Evolutionary conservation across 2,329 filamentous ascomycete species (phyloP).

Genomic region (Aspergillus pseudonomiae): DNA sequence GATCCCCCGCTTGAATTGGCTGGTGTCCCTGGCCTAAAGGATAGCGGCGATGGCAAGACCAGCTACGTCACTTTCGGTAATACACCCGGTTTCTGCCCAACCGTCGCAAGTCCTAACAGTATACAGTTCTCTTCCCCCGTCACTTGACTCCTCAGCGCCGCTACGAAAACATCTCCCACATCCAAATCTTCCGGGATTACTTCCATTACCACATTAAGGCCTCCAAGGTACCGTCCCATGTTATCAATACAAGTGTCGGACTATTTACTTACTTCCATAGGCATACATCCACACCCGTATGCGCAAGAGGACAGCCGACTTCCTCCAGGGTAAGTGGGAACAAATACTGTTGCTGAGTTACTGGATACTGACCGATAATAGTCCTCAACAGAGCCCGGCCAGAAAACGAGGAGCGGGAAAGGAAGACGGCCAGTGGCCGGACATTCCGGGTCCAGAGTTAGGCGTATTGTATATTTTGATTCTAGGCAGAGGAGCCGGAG

Average conservation of each 20-base stretch:
- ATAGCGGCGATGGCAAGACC: constrained; percentile 77
- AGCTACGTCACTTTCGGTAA: constrained; percentile 98
- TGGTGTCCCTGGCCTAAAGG: constrained; percentile 78
- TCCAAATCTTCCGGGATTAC: constrained; percentile 99
- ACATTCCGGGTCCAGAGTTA: constrained; percentile 74
- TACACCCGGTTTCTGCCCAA: constrained; percentile 23
- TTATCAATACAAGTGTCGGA: neutral
- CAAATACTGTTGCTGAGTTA: neutral
- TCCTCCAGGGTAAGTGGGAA: constrained; percentile 77
- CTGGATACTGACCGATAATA: constrained; percentile 49
- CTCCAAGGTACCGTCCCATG: constrained; percentile 67
- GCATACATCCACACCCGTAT: constrained; percentile 98
- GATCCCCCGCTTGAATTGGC: constrained; percentile 92
- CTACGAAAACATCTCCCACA: constrained; percentile 95
- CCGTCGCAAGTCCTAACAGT: constrained; percentile 17
- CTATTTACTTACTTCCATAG: constrained; percentile 40
- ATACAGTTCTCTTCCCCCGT: constrained; percentile 85
- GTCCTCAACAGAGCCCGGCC: constrained; percentile 95
- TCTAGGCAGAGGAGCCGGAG: constrained; percentile 25
- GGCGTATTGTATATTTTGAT: constrained; percentile 23
- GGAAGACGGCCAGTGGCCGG: constrained; percentile 94
- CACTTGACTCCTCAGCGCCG: constrained; percentile 89
- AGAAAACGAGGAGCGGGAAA: constrained; percentile 94
- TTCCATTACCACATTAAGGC: constrained; percentile 99
- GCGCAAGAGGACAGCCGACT: constrained; percentile 96